Evolutionary conservation across 225 moss, liverwort and hornwort species (phyloP), one percentile per base, ranked within the genome.

Genomic region (Polytrichum commune): DNA sequence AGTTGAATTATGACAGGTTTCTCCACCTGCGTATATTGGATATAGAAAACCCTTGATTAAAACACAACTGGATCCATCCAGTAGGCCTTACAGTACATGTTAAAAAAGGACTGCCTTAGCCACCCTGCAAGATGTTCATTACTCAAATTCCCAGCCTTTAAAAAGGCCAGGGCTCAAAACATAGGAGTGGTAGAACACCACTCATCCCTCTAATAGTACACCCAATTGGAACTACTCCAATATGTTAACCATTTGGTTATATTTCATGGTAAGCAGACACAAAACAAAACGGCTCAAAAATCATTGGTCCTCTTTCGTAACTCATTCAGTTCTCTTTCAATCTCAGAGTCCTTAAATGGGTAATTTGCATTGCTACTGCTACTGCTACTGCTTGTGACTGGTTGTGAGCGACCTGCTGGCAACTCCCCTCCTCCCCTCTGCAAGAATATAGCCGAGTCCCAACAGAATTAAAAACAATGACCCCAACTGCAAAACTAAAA

Each of bases 341-440:
- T 89, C 78, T 89, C 89, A 0, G 80, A 86, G 76, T 89, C 89
- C 78, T 86, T 86, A 33, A 89, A 89, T 19, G 89, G 89, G 32
- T 86, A 86, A 8, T 60, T 72, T 62, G 77, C 28, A 35, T 78
- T 82, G 54, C 78, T 83, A 57, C 72, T 86, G 62, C 75, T 70
- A 79, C 76, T 70, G 75, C 86, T 86, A 65, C 78, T 86, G 77
- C 80, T 86, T 67, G 86, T 67, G 67, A 82, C 86, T 77, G 89
- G 72, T 75, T 87, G 87, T 61, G 97, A 87, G 62, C 98, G 92
- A 54, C 97, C 97, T 73, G 90, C 98, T 16, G 98, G 98, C 4
- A 95, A 74, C 78, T 95, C 95, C 70, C 84, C 95, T 72, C 88
- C 82, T 72, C 88, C 82, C 69, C 85, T 90, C 93, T 91, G 91